These are phyloP conservation scores for Magnolia kwangsiensis DNA, from an alignment of 164 flowering plant species.

Conservation along the genomic window DNA sequence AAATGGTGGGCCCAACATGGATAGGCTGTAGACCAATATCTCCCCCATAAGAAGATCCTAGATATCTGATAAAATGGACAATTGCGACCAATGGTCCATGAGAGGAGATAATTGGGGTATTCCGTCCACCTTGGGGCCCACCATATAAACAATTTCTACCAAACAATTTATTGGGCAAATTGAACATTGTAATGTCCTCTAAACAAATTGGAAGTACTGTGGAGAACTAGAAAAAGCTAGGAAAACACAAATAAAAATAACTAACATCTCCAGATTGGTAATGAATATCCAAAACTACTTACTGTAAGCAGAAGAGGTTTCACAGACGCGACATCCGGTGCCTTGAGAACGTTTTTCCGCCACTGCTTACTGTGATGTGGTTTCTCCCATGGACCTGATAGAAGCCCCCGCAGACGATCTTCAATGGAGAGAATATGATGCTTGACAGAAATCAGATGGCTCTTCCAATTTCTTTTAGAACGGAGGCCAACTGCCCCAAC, in stretches of 20 bases:
- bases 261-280: not conserved
- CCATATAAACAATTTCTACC: no score
- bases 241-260: no score
- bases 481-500: constrained; percentile 29
- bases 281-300: constrained; percentile 17
- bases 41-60: not conserved
- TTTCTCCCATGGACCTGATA: constrained; percentile 87
- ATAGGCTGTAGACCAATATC: not conserved
- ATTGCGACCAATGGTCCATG: no score
- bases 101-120: no score
- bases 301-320: constrained; percentile 64
- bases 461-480: constrained; percentile 32
- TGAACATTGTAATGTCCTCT: no score
- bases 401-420: constrained; percentile 75
- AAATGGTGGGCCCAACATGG: not conserved
- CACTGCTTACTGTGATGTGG: constrained; percentile 55
- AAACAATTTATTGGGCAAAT: no score
- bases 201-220: no score
- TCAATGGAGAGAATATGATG: constrained; percentile 58
- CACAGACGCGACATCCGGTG: constrained; percentile 44
- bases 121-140: no score
- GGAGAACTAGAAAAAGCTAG: no score
- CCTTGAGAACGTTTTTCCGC: constrained; percentile 50
- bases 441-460: constrained; percentile 58
- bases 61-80: no score